phyloP scores from a whole-genome alignment of 1,284 basidiomycete species.

The Microstroma glucosiphilum region DNA sequence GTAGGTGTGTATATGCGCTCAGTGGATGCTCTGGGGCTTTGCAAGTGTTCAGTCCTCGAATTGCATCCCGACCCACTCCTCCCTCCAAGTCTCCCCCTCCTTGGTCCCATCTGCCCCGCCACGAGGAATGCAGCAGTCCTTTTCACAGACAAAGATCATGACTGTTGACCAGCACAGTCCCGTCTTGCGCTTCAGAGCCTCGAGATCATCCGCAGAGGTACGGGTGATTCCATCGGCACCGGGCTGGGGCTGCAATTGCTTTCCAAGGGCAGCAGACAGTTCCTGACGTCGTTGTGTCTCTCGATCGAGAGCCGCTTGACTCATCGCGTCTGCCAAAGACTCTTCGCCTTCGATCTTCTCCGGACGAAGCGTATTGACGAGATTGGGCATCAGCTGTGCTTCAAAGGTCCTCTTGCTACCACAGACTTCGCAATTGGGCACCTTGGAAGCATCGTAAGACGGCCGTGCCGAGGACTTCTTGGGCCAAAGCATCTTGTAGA shows the following conservation, averaged over 20 bases:
- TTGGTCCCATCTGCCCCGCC: not conserved
- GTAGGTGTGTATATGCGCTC: too few species aligned
- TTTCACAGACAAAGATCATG: conserved; percentile 40
- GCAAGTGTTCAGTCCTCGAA: conserved; percentile 23
- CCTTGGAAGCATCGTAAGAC: conserved; percentile 12
- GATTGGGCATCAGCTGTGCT: conserved; percentile 49
- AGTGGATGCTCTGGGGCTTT: too few species aligned
- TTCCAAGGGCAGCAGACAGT: conserved; percentile 38
- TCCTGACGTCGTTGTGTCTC: conserved; percentile 24
- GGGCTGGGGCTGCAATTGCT: conserved; percentile 16
- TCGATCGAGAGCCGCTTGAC: conserved; percentile 14
- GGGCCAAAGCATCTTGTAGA: conserved; percentile 40
- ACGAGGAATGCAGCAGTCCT: conserved; percentile 28
- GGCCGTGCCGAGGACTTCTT: not conserved
- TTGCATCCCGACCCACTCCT: conserved; percentile 35
- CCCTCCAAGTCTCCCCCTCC: conserved; percentile 28
- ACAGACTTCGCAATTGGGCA: conserved; percentile 36
- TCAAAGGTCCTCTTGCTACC: conserved; percentile 40
- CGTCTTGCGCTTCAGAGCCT: conserved; percentile 16
- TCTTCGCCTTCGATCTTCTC: conserved; percentile 21
- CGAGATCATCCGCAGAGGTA: not conserved
- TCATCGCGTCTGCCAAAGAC: not conserved
- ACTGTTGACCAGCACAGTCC: conserved; percentile 46
- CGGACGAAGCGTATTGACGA: conserved; percentile 39
- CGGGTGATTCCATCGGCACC: conserved; percentile 11